A percentile compares a stretch with the other conserved stretches of the same genome.
Conservation (phyloP, 345 rosid genomes). For the Excoecaria cochinchinensis region DNA sequence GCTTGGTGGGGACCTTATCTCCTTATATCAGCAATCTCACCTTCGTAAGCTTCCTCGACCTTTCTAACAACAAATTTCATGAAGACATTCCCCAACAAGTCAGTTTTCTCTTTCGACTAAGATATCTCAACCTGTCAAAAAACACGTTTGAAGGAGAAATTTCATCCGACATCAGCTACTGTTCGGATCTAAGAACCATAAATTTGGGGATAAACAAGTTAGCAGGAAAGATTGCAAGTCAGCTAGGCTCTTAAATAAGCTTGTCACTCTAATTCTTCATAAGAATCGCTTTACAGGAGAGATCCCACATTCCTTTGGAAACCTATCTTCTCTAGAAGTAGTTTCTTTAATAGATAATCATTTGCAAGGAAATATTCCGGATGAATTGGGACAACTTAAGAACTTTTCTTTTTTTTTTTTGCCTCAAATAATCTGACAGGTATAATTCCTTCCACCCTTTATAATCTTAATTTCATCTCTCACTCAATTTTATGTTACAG, state of each 20-base stretch:
- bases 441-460: no score
- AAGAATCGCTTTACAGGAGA: no score
- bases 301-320: no score
- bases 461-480: no score
- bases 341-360: no score
- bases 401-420: no score
- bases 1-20: not conserved
- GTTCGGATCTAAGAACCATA: not conserved
- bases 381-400: no score
- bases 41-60: not conserved
- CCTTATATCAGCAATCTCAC: not conserved
- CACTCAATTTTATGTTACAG: no score
- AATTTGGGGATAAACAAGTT: not conserved
- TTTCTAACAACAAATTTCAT: not conserved
- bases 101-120: not conserved
- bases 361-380: no score
- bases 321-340: no score
- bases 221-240: not conserved
- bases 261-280: no score
- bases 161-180: not conserved
- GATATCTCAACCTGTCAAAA: not conserved
- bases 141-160: not conserved
- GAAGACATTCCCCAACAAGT: not conserved
- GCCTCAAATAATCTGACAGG: no score
- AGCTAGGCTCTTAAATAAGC: not conserved